These are phyloP conservation scores for Fusarium avenaceum DNA, from an alignment of 2,329 filamentous ascomycete species.

Conservation along the genomic window DNA sequence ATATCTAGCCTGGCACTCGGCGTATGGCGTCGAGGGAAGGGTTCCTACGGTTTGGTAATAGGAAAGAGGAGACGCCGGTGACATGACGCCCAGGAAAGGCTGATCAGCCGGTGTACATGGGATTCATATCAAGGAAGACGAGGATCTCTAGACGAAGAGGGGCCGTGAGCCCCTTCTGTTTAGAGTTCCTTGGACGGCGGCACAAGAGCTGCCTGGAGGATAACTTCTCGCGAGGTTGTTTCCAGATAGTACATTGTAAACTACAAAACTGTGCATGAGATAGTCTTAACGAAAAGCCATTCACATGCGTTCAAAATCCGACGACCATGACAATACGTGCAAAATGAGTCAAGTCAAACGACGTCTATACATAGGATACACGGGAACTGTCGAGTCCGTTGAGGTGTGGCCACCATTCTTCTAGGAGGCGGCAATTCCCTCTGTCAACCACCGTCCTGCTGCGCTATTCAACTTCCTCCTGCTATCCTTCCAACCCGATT, in stretches of 20 bases:
- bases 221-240: constrained; percentile 22
- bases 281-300: constrained; percentile 31
- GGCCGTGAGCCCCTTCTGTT: constrained; percentile 14
- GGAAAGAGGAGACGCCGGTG: constrained; percentile 27
- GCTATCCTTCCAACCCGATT: constrained; percentile 19
- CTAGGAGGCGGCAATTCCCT: constrained; percentile 43
- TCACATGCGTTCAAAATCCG: constrained; percentile 34
- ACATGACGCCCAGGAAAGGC: constrained; percentile 35
- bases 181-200: constrained; percentile 25
- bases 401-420: constrained; percentile 40
- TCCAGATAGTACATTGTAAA: constrained; percentile 44
- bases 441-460: constrained; percentile 42
- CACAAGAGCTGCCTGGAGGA: constrained; percentile 31
- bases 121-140: constrained; percentile 36
- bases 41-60: constrained; percentile 32
- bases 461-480: constrained; percentile 32
- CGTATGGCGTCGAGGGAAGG: constrained; percentile 50
- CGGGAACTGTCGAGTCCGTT: constrained; percentile 52
- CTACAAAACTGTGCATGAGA: constrained; percentile 45
- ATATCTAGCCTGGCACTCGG: constrained; percentile 46
- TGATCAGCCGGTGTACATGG: constrained; percentile 30
- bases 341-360: constrained; percentile 51
- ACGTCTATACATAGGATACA: constrained; percentile 56
- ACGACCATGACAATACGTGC: constrained; percentile 27
- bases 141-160: constrained; percentile 22